These are phyloP conservation scores for Saccharomyces uvarum DNA, from an alignment of 1,139 yeast genomes.

Conservation along the genomic window DNA sequence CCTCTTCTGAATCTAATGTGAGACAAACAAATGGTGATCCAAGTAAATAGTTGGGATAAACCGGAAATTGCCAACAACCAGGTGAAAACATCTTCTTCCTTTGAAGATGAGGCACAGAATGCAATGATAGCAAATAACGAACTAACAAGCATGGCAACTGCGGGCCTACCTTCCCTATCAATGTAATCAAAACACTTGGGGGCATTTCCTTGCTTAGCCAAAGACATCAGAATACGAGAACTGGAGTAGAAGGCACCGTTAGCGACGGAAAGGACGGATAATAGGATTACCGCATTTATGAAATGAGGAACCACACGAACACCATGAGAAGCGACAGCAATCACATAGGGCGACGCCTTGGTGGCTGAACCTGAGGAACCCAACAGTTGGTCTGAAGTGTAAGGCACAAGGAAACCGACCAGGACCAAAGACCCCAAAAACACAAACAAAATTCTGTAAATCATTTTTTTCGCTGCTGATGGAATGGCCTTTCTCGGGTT, in stretches of 20 bases:
- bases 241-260: conserved; percentile 50
- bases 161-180: conserved; percentile 55
- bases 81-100: conserved; percentile 45
- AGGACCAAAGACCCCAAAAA: conserved; percentile 55
- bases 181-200: conserved; percentile 50
- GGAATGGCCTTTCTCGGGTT: conserved; percentile 73
- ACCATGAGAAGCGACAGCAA: conserved; percentile 63
- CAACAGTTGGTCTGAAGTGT: conserved; percentile 42
- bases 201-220: conserved; percentile 52
- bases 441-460: conserved; percentile 62
- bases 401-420: conserved; percentile 65
- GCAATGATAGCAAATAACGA: conserved; percentile 46
- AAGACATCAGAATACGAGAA: conserved; percentile 50
- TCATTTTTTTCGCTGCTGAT: conserved; percentile 65
- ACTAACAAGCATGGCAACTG: conserved; percentile 43
- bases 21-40: conserved; percentile 51
- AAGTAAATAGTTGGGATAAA: conserved; percentile 51
- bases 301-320: conserved; percentile 46
- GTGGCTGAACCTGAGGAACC: conserved; percentile 40
- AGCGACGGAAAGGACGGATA: conserved; percentile 45
- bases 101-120: conserved; percentile 47
- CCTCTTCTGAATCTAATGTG: conserved; percentile 55
- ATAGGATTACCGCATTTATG: conserved; percentile 43
- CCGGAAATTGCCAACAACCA: conserved; percentile 59
- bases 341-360: conserved; percentile 66